A percentile compares a stretch with the other conserved stretches of the same genome.
Evolutionary conservation across 2,329 filamentous ascomycete species (phyloP).

Genomic region (Macrophomina tecta): DNA sequence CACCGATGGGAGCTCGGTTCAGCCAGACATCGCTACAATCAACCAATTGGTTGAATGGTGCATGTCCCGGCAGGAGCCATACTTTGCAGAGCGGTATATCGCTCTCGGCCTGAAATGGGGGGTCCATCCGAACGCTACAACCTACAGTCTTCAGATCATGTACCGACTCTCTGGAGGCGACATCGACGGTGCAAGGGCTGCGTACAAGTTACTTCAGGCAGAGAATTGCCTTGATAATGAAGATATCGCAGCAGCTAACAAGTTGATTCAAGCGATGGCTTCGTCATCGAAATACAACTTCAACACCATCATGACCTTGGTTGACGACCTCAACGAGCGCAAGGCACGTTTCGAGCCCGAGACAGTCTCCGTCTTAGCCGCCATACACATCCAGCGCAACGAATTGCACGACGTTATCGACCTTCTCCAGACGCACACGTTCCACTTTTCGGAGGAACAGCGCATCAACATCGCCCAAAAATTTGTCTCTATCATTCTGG

Average conservation of each 20-base stretch:
- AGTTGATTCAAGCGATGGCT: conserved; percentile 73
- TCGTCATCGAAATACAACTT: conserved; percentile 66
- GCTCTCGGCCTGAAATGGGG: conserved; percentile 68
- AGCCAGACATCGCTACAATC: conserved; percentile 73
- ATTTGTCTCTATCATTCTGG: conserved; percentile 71
- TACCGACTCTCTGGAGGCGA: conserved; percentile 77
- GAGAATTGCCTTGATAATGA: conserved; percentile 59
- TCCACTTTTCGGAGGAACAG: conserved; percentile 72
- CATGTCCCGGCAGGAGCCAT: conserved; percentile 70
- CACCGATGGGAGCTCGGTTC: conserved; percentile 52
- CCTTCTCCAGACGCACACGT: conserved; percentile 76
- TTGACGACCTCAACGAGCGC: conserved; percentile 74
- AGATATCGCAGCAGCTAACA: conserved; percentile 70
- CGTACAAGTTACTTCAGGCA: conserved; percentile 68
- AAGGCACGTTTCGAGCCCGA: conserved; percentile 72
- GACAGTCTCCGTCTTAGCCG: conserved; percentile 75
- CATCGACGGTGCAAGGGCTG: conserved; percentile 69
- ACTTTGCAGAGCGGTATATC: conserved; percentile 76
- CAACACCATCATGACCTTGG: conserved; percentile 73
- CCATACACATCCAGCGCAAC: conserved; percentile 75
- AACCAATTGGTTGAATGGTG: conserved; percentile 78
- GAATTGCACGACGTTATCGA: conserved; percentile 82
- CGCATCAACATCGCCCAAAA: conserved; percentile 69
- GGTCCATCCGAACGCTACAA: conserved; percentile 71
- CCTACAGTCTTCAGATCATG: conserved; percentile 75